Evolutionary conservation across 1,284 basidiomycete species (phyloP).

Genomic region (Irpex lacteus): DNA sequence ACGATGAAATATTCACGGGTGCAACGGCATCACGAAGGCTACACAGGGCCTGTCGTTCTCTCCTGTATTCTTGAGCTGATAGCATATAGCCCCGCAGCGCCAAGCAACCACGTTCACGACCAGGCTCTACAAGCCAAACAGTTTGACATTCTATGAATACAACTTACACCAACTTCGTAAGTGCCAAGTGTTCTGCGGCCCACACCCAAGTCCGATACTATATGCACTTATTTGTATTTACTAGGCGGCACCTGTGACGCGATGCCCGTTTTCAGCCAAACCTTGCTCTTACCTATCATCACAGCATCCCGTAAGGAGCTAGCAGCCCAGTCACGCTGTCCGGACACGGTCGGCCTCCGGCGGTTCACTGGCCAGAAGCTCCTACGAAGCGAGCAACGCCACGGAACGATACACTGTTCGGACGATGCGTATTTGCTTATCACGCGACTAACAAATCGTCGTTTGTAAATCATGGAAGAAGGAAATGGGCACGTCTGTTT

Average conservation of each 20-base stretch:
- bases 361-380: background rate
- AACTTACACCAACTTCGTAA: background rate
- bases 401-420: background rate
- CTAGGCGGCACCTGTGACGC: background rate
- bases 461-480: too few relatives aligned
- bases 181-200: background rate
- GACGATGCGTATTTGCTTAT: background rate
- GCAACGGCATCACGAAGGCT: too few relatives aligned
- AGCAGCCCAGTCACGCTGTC: background rate
- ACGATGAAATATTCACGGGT: background rate
- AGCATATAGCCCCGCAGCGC: background rate
- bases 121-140: background rate
- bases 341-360: background rate
- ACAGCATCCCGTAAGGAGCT: background rate
- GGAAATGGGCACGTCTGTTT: too few relatives aligned
- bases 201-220: background rate
- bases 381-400: too few relatives aligned
- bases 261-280: background rate
- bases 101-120: background rate
- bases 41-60: background rate
- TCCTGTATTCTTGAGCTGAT: background rate
- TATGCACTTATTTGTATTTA: background rate
- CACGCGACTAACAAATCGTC: too few relatives aligned
- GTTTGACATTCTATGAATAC: background rate
- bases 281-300: background rate